These are phyloP conservation scores for Colletotrichum lini DNA, from an alignment of 2,329 filamentous ascomycete genomes.

Conservation along the genomic window DNA sequence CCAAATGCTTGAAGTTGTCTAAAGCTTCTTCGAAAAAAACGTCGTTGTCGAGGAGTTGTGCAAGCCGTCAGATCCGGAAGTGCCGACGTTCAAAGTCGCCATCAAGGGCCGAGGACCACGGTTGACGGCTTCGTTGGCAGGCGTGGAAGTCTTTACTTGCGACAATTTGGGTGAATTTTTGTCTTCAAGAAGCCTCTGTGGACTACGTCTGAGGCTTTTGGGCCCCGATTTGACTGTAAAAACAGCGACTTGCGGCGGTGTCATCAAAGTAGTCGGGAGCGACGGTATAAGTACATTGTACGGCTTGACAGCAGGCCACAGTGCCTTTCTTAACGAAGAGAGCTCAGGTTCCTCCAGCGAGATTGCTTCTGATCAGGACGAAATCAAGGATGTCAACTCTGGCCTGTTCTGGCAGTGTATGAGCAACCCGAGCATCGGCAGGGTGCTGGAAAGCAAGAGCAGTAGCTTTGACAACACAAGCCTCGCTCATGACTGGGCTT, in stretches of 20 bases:
- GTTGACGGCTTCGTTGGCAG: not conserved
- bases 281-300: not conserved
- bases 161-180: not conserved
- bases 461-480: not conserved
- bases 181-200: not conserved
- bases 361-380: not conserved
- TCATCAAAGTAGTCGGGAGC: not conserved
- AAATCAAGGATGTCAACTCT: not conserved
- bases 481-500: not conserved
- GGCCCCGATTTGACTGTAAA: not conserved
- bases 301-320: not conserved
- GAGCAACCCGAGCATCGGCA: not conserved
- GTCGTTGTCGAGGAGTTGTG: not conserved
- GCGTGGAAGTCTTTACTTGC: not conserved
- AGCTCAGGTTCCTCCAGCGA: not conserved
- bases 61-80: not conserved
- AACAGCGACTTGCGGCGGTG: not conserved
- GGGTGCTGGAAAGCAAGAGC: not conserved
- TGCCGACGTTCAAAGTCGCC: not conserved
- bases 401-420: not conserved
- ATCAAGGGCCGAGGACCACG: constrained; percentile 1
- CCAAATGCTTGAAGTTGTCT: too few species aligned
- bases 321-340: not conserved
- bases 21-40: too few species aligned
- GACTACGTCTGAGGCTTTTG: not conserved